Evolutionary conservation across 768 basidiomycete species (phyloP), one percentile per base, ranked within the genome.

Genomic region (Agaricus subrufescens): DNA sequence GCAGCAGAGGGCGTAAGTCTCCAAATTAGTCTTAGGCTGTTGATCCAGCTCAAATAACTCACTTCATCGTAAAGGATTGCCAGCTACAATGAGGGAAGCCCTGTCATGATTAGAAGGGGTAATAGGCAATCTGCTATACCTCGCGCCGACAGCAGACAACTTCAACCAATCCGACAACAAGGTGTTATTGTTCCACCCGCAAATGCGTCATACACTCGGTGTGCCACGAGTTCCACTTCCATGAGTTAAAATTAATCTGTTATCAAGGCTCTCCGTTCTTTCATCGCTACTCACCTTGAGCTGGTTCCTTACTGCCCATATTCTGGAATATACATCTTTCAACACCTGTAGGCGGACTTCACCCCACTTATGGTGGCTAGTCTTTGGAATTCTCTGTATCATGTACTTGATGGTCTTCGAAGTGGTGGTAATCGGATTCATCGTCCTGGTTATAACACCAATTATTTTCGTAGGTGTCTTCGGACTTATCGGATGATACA

Each of bases 341-440:
- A 75, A 84, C 59, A 81, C 84, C 14, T 94, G 91, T 56, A 85
- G 91, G 19, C 70, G 75, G 56, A 74, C 86, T 0, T 81, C 91
- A 11, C 91, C 91, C 7, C 87, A 91, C 61, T 71, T 93, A 34
- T 94, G 91, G 91, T 94, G 89, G 89, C 80, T 92, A 46, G 83
- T 81, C 23, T 91, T 94, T 66, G 86, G 82, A 37, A 85, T 93
- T 61, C 72, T 93, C 12, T 85, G 87, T 69, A 82, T 89, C 42
- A 84, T 89, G 74, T 94, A 93, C 65, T 63, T 92, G 53, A 84
- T 87, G 76, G 77, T 82, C 6, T 63, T 76, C 27, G 76, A 93
- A 68, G 84, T 93, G 48, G 67, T 92, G 54, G 61, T 92, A 4
- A 79, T 94, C 14, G 89, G 86, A 26, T 73, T 92, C 58, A 73